A percentile compares a stretch with the other conserved stretches of the same genome.
Conservation (phyloP, 192 early-diverging fungal genomes). For the Martensiomyces pterosporus region DNA sequence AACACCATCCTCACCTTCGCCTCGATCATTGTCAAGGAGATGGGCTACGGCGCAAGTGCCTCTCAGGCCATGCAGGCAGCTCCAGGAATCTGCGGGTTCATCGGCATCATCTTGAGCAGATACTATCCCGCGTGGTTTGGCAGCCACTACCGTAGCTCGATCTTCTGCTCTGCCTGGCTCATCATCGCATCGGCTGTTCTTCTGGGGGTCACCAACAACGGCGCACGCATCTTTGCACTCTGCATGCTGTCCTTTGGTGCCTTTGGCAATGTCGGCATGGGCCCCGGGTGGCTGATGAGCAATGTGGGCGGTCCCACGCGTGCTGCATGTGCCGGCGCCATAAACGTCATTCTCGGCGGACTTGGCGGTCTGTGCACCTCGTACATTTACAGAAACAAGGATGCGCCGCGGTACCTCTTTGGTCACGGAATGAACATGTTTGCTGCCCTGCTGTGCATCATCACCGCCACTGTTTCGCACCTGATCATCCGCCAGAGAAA, state of each 20-base stretch:
- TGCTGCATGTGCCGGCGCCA: conserved; percentile 28
- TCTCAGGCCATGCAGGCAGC: conserved; percentile 44
- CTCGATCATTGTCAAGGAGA: conserved; percentile 35
- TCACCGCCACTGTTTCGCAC: conserved; percentile 20
- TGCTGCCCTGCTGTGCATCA: conserved; percentile 23
- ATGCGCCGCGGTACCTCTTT: conserved; percentile 36
- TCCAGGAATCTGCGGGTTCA: conserved; percentile 39
- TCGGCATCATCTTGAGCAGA: conserved; percentile 24
- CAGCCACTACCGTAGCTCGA: conserved; percentile 24
- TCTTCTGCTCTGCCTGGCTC: conserved; percentile 38
- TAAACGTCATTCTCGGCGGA: conserved; percentile 39
- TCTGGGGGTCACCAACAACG: conserved; percentile 33
- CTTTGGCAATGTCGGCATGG: conserved; percentile 42
- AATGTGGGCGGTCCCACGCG: conserved; percentile 42
- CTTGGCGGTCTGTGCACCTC: conserved; percentile 40
- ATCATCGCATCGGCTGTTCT: conserved; percentile 23
- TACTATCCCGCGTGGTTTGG: conserved; percentile 34
- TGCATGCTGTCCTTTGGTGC: conserved; percentile 40
- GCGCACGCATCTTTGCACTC: conserved; percentile 39
- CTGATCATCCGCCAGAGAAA: conserved; percentile 23
- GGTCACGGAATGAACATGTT: conserved; percentile 49
- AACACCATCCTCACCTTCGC: conserved; percentile 47
- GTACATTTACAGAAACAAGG: conserved; percentile 44
- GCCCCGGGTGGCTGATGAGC: conserved; percentile 45
- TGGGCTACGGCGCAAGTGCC: conserved; percentile 26